phyloP scores from a whole-genome alignment of 495 filamentous ascomycete genomes.

The Rhypophila decipiens region DNA sequence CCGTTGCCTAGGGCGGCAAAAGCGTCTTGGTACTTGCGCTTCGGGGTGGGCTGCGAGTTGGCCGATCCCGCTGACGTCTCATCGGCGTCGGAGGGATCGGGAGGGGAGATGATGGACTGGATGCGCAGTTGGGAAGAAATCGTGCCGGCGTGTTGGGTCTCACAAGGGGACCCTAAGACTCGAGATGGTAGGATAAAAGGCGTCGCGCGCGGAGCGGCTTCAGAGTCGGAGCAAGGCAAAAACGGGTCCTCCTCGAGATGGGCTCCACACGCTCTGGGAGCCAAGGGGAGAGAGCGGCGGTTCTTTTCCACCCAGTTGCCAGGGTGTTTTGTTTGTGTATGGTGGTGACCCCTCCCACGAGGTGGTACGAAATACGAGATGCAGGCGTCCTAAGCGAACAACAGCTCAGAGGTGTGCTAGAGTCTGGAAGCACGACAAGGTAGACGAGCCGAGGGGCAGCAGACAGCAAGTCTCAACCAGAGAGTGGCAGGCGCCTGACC shows the following conservation, averaged over 20 bases:
- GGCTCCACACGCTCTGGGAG: no score
- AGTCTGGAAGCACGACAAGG: no score
- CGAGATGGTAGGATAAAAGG: conserved; percentile 1
- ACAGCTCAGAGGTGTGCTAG: background rate
- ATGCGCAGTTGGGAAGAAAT: conserved; percentile 45
- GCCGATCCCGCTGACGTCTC: conserved; percentile 24
- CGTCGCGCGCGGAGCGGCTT: background rate
- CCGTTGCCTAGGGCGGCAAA: conserved; percentile 23
- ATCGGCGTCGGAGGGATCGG: conserved; percentile 35
- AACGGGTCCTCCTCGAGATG: no score
- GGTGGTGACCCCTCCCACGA: no score
- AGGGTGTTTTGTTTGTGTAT: no score
- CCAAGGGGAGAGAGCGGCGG: no score
- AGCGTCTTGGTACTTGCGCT: conserved; percentile 31
- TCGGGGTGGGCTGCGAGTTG: conserved; percentile 20
- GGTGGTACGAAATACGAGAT: no score
- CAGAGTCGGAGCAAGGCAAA: no score
- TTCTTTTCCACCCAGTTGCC: no score
- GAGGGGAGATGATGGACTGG: conserved; percentile 42
- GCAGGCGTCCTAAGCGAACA: conserved; percentile 1
- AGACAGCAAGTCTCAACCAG: no score
- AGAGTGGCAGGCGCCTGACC: background rate
- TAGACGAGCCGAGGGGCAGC: no score
- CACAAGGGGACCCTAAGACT: conserved; percentile 22
- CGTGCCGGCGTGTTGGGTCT: conserved; percentile 39